phyloP scores from a whole-genome alignment of 139 green algal species.

The Chlamydomonas sp. region DNA sequence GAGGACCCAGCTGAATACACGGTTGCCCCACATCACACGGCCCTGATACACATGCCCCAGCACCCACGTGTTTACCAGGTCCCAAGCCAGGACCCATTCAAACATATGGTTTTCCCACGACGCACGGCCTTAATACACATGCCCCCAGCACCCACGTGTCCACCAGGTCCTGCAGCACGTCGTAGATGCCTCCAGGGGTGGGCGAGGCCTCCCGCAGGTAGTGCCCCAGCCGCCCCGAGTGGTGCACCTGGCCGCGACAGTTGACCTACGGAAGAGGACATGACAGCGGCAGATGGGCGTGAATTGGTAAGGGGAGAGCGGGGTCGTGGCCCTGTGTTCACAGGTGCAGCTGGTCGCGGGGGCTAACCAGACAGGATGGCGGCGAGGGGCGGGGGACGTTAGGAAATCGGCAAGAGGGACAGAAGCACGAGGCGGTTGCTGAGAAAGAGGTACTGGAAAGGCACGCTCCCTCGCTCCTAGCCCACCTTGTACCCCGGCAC shows the following conservation, averaged over 20 bases:
- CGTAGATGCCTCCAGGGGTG: too few species aligned
- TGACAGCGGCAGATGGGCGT: background rate
- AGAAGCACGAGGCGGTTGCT: background rate
- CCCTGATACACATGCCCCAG: background rate
- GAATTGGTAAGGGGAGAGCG: background rate
- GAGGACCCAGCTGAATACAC: background rate
- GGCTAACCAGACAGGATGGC: background rate
- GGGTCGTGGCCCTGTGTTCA: background rate
- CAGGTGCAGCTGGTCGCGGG: too few species aligned
- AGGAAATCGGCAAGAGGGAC: background rate
- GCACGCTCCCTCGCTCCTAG: background rate
- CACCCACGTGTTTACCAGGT: background rate
- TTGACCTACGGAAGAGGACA: slow-evolving; percentile 13
- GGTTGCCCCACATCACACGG: background rate
- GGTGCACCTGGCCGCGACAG: slow-evolving; percentile 11
- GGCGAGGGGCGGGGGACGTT: background rate
- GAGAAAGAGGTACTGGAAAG: background rate
- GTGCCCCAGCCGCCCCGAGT: background rate
- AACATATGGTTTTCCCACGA: background rate
- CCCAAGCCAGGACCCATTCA: background rate
- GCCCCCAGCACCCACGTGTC: background rate
- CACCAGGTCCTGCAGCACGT: background rate
- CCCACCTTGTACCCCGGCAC: slow-evolving; percentile 15
- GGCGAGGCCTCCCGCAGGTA: background rate
- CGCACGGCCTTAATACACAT: background rate